These are phyloP conservation scores for Luffa acutangula DNA, from an alignment of 306 rosid genomes.

Conservation along the genomic window DNA sequence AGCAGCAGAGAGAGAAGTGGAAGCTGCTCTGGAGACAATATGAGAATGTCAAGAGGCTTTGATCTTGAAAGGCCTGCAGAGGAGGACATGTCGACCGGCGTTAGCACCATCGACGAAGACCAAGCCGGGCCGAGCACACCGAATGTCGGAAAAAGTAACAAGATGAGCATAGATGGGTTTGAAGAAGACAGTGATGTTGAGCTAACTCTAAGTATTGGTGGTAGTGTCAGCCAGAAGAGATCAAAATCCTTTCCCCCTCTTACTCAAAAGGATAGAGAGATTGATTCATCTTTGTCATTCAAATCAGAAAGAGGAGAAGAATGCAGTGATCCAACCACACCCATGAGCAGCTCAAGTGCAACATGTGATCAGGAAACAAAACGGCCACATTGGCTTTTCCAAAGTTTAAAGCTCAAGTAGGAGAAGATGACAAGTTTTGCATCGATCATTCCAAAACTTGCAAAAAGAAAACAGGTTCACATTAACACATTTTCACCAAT, in stretches of 20 bases:
- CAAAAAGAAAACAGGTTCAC: not conserved
- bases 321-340: conserved; percentile 54
- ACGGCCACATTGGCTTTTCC: conserved; percentile 68
- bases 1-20: conserved; percentile 61
- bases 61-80: conserved; percentile 65
- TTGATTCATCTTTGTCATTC: conserved; percentile 45
- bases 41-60: conserved; percentile 44
- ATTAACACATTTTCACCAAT: not conserved
- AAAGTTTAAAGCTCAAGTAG: conserved; percentile 47
- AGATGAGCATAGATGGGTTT: conserved; percentile 22
- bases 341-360: conserved; percentile 70
- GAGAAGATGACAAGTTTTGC: not conserved
- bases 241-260: conserved; percentile 19
- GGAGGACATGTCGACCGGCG: conserved; percentile 32
- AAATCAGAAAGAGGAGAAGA: conserved; percentile 65
- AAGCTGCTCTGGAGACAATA: conserved; percentile 60
- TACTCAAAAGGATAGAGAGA: conserved; percentile 25
- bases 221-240: conserved; percentile 42
- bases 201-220: conserved; percentile 82
- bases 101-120: conserved; percentile 27
- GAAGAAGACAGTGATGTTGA: conserved; percentile 69
- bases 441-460: not conserved
- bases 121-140: conserved; percentile 35
- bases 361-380: conserved; percentile 56
- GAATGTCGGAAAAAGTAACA: conserved; percentile 17